Conservation (phyloP, 305 asterid genomes). For the Rubia tinctorum region DNA sequence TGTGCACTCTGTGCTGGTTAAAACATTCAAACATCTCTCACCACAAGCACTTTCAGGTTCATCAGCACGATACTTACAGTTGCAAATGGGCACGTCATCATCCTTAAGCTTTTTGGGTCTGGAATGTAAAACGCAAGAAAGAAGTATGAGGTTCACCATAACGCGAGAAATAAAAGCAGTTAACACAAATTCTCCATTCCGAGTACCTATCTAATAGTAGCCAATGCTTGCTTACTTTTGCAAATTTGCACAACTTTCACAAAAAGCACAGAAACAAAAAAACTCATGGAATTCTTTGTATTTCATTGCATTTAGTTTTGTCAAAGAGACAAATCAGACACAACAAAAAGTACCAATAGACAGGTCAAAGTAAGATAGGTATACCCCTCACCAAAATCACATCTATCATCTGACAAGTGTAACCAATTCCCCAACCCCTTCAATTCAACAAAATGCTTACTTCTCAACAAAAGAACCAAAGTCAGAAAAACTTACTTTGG, state of each 20-base stretch:
- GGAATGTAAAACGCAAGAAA: constrained; percentile 14
- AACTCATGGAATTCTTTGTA: not conserved
- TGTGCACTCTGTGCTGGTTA: constrained; percentile 93
- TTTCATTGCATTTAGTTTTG: not conserved
- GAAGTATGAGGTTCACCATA: constrained; percentile 10
- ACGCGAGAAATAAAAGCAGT: constrained; percentile 6
- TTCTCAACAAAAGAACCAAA: constrained; percentile 9
- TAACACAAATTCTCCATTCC: constrained; percentile 7
- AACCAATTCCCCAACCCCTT: constrained; percentile 9
- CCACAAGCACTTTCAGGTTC: constrained; percentile 89
- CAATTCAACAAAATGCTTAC: constrained; percentile 9
- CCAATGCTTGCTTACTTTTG: not conserved
- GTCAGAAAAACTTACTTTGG: constrained; percentile 49
- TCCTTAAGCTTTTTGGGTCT: constrained; percentile 66
- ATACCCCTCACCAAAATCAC: not conserved
- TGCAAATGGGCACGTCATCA: constrained; percentile 84
- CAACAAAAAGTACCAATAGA: not conserved
- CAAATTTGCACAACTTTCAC: not conserved
- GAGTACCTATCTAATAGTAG: not conserved
- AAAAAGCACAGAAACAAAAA: not conserved
- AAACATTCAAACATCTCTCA: constrained; percentile 79
- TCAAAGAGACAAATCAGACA: not conserved
- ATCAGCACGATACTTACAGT: constrained; percentile 57
- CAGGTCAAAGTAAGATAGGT: not conserved
- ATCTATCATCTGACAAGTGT: constrained; percentile 9